These are phyloP conservation scores for Ophiostoma montium DNA, from an alignment of 2,329 filamentous ascomycete species.

Conservation along the genomic window DNA sequence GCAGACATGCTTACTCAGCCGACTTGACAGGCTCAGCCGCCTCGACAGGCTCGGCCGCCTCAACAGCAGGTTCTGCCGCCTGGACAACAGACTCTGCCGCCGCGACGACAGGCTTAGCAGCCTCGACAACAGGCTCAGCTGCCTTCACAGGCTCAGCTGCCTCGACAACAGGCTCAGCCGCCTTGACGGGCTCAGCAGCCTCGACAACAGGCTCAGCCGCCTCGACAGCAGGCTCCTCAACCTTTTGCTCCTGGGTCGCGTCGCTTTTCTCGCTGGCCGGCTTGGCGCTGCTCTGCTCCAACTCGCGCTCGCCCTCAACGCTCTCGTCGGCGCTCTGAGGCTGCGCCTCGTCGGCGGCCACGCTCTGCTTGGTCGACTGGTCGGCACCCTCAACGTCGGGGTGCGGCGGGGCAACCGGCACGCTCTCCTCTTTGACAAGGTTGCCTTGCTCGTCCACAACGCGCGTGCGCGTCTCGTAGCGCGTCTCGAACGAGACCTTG, in stretches of 20 bases:
- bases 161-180: neutral
- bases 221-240: neutral
- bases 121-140: neutral
- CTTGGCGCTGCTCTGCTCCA: slow-evolving; percentile 40
- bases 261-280: slow-evolving; percentile 50
- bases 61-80: neutral
- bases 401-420: slow-evolving; percentile 39
- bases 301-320: slow-evolving; percentile 45
- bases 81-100: neutral
- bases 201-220: neutral
- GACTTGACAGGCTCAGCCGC: neutral
- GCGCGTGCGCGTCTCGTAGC: slow-evolving; percentile 86
- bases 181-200: neutral
- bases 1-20: neutral
- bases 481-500: slow-evolving; percentile 90
- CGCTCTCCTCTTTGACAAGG: slow-evolving; percentile 35
- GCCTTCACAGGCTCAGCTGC: neutral
- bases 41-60: neutral
- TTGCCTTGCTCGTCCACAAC: slow-evolving; percentile 69
- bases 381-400: slow-evolving; percentile 48
- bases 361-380: slow-evolving; percentile 35
- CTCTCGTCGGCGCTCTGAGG: slow-evolving; percentile 32
- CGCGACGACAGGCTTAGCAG: neutral
- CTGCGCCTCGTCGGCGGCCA: slow-evolving; percentile 23
- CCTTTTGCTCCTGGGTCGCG: slow-evolving; percentile 22